Base-by-base conservation (phyloP, 2,329 filamentous ascomycete genomes). In the Colletotrichum sp. region DNA sequence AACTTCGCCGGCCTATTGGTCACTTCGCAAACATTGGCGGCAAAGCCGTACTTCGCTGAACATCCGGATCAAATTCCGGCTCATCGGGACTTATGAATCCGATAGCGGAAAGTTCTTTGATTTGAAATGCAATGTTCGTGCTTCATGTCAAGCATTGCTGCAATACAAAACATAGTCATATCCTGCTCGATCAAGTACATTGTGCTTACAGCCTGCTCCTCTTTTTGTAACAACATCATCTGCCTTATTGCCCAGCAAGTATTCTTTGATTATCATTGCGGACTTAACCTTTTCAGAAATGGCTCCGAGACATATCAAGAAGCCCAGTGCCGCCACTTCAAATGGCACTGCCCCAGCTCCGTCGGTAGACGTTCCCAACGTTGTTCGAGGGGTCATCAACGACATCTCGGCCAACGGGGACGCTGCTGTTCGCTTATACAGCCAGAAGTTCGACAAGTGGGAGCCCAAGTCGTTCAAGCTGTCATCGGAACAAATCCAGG, bases 371-470 rank as follows among this genome's bases (percentile, higher is more conserved):
- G 85, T 87, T 11, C 72, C 84, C 1, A 71, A 79, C 25, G 88
- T 90, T 57, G 88, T 90, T 15, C 85, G 84, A 55, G 81, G 80
- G 4, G 87, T 90, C 19, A 89, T 91, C 70, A 83, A 86, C 30
- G 83, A 86, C 36, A 87, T 91, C 74, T 83, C 86, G 1, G 71
- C 74, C 6, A 84, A 88, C 27, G 89, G 89, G 5, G 89, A 91
- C 73, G 76, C 79, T 2, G 88, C 89, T 0, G 88, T 91, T 6
- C 82, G 87, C 3, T 79, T 78, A 1, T 90, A 90, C 79, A 88
- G 86, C 1, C 85, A 89, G 69, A 88, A 89, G 76, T 91, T 91
- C 72, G 89, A 91, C 79, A 87, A 87, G 72, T 91, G 89, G 89
- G 84, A 84, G 2, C 89, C 89, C 0, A 44, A 79, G 1, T 85